Evolutionary conservation across 495 filamentous ascomycete species (phyloP), one percentile per base, ranked within the genome.

Genomic region (Talaromyces borbonicus): DNA sequence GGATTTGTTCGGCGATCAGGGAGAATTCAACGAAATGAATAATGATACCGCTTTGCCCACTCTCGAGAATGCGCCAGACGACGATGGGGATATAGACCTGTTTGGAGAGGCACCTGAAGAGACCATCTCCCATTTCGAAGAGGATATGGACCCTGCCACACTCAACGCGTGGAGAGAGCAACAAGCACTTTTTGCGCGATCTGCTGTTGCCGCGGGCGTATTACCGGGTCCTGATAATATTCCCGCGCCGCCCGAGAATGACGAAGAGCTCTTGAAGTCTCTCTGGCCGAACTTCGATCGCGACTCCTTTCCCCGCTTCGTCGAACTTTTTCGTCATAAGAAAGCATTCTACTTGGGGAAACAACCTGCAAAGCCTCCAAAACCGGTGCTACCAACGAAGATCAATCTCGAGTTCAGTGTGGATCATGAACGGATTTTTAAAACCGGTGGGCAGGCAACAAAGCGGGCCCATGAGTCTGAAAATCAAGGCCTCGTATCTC

Each of bases 401-500:
- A 71, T 94, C 38, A 85, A 79, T 47, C 65, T 97, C 5, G 92
- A 97, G 47, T 63, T 96, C 8, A 79, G 80, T 3, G 71, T 72
- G 37, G 92, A 97, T 54, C 81, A 92, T 52, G 82, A 89, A 51
- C 82, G 84, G 49, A 63, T 72, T 8, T 98, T 98, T 59, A 79
- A 74, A 30, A 75, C 89, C 1, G 71, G 74, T 3, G 78, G 75
- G 1, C 68, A 76, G 16, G 62, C 69, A 0, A 62, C 63, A 44
- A 81, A 85, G 56, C 67, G 69, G 30, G 59, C 67, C 11, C 59
- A 66, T 25, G 79, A 84, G 24, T 67, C 73, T 1, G 78, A 84
- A 41, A 59, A 70, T 6, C 61, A 62, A 33, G 78, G 78, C 2
- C 53, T 86, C 8, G 62, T 88, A 8, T 38, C 64, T 12, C 80